These are phyloP conservation scores for Aspergillus steynii DNA, from an alignment of 495 filamentous ascomycete species.

Conservation along the genomic window DNA sequence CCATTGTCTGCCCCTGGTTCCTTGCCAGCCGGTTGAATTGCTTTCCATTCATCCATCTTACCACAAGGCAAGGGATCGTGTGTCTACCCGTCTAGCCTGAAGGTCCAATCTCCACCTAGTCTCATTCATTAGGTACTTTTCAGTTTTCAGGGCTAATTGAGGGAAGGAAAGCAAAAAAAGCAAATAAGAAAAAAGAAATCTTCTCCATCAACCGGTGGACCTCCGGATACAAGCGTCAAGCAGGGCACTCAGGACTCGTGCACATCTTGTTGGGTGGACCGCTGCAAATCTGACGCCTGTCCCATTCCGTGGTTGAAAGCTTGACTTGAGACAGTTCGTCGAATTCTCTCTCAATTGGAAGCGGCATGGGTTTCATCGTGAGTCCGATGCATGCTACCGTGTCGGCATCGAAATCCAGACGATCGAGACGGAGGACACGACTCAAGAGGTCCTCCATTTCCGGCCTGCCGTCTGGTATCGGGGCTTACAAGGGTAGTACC, in stretches of 20 bases:
- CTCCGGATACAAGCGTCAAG: neutral
- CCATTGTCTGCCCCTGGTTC: neutral
- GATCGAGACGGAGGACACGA: neutral
- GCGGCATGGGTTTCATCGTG: neutral
- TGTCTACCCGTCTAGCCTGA: neutral
- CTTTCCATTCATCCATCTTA: neutral
- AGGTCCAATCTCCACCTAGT: neutral
- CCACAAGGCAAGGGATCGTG: neutral
- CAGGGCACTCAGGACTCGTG: neutral
- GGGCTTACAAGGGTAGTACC: neutral
- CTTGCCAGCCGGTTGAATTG: neutral
- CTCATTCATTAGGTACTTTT: neutral
- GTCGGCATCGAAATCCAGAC: neutral
- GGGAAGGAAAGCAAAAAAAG: neutral
- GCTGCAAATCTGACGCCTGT: neutral
- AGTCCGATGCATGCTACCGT: neutral
- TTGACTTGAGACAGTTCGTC: neutral
- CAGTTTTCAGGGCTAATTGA: neutral
- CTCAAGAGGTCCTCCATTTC: neutral
- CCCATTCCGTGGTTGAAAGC: neutral
- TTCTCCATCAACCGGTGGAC: neutral
- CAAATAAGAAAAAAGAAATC: neutral
- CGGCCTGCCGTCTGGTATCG: neutral
- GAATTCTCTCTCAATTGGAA: neutral
- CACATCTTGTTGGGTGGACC: neutral